Evolutionary conservation across 768 basidiomycete genomes (phyloP), one percentile per base, ranked within the genome.

Genomic region (Tricholoma matsutake): DNA sequence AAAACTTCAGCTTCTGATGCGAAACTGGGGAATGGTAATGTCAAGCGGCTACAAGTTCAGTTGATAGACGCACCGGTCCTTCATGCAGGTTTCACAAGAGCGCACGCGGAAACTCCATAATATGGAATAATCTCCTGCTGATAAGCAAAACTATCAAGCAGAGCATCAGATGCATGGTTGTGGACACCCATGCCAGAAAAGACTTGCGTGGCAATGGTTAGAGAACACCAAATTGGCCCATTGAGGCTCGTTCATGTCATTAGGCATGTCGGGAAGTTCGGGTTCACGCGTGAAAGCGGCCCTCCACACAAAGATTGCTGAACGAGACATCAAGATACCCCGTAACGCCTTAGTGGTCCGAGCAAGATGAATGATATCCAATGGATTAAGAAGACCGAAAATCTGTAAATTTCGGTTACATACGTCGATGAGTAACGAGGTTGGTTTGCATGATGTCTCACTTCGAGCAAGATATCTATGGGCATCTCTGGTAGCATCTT

Each of bases 271-370:
- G 8, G 70, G 70, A 9, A 74, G 69, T 22, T 64, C 68, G 1
- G 63, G 67, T 28, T 72, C 66, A 37, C 67, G 68, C n/a, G 61
- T 41, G 31, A 66, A 64, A 3, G 65, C 67, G 7, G 64, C 47
- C 14, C 60, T 65, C 73, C 73, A 67, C 61, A 76, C 57, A 37
- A 63, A 49, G 20, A 61, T 63, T 18, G 69, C 66, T 28, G 70
- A 69, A 20, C 22, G 75, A 57, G 57, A 68, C 56, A 74, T 67
- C 31, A 77, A 65, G 10, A 76, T 64, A 2, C 22, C 43, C n/a
- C 78, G 73, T 34, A 80, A 71, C 9, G 61, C 51, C 61, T 74
- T 78, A n/a, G 76, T 72, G 10, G 78, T 80, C 22, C 79, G 71
- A 16, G 78, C 63, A 6, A 81, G 70, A 31, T 63, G 70, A 20